Percentiles rank a stretch among this genome's conserved stretches.
These are phyloP conservation scores for Cutaneotrichosporon cutaneum DNA, from an alignment of 1,284 basidiomycete genomes.

Conservation along the genomic window DNA sequence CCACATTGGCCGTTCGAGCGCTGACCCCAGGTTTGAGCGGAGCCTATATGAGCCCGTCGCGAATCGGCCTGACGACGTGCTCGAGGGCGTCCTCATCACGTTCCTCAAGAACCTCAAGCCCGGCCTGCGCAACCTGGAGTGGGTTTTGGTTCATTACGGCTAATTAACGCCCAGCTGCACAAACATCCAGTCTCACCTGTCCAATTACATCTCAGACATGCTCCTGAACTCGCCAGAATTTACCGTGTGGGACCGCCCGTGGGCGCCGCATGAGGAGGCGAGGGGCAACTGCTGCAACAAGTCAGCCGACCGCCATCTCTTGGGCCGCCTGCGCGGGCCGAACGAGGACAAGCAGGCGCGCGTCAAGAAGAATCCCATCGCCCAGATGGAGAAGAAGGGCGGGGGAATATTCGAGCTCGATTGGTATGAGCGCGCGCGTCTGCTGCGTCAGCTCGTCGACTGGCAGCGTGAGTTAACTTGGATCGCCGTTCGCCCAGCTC, in stretches of 20 bases:
- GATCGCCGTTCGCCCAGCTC: not conserved
- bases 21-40: constrained; percentile 39
- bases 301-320: constrained; percentile 26
- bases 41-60: constrained; percentile 42
- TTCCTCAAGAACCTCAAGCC: constrained; percentile 42
- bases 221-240: constrained; percentile 40
- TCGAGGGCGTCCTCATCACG: constrained; percentile 44
- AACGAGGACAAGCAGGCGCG: constrained; percentile 34
- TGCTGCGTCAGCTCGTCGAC: constrained; percentile 51
- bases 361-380: constrained; percentile 37
- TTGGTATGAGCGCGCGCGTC: constrained; percentile 41
- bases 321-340: constrained; percentile 38
- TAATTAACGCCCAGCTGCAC: constrained; percentile 31
- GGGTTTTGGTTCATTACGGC: not conserved
- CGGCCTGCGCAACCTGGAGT: constrained; percentile 15
- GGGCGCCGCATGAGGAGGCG: constrained; percentile 46
- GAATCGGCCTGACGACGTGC: constrained; percentile 47
- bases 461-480: constrained; percentile 51
- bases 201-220: constrained; percentile 41
- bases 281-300: constrained; percentile 39
- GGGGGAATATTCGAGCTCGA: constrained; percentile 47
- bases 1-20: constrained; percentile 13
- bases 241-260: constrained; percentile 49
- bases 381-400: constrained; percentile 33
- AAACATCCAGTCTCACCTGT: constrained; percentile 42